These are phyloP conservation scores for Salvia rosmarinus DNA, from an alignment of 257 asterid species.

Conservation along the genomic window DNA sequence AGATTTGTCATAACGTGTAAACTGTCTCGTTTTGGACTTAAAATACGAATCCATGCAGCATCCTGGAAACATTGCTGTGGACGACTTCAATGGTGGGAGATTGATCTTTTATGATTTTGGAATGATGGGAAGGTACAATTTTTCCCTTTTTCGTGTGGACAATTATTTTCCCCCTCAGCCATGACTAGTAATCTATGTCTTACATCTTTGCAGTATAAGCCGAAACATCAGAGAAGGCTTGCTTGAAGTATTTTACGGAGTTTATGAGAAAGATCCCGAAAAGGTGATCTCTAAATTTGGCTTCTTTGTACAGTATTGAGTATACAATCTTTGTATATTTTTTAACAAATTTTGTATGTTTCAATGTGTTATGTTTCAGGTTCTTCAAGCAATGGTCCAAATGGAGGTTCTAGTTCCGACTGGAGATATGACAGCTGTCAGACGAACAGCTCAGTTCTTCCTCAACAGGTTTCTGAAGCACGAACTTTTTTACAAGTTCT, in stretches of 20 bases:
- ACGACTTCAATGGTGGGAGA: conserved; percentile 87
- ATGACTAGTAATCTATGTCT: background rate
- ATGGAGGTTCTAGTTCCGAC: conserved; percentile 95
- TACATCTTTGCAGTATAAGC: conserved; percentile 70
- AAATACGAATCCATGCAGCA: conserved; percentile 49
- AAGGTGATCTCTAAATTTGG: conserved; percentile 48
- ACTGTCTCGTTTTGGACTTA: conserved; percentile 25
- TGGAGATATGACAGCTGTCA: conserved; percentile 92
- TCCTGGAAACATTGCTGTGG: conserved; percentile 87
- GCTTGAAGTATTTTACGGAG: conserved; percentile 88
- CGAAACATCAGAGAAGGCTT: conserved; percentile 76
- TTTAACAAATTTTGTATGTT: too few species aligned
- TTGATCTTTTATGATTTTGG: conserved; percentile 84
- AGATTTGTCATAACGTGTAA: conserved; percentile 10
- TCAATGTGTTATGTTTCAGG: too few species aligned
- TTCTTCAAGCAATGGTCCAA: conserved; percentile 84
- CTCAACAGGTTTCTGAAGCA: conserved; percentile 69
- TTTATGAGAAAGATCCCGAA: conserved; percentile 89
- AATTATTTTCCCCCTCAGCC: background rate
- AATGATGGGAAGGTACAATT: conserved; percentile 83
- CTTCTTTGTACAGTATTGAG: background rate
- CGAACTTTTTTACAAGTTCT: background rate
- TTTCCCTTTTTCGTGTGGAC: background rate
- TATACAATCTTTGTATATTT: too few species aligned
- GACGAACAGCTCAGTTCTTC: conserved; percentile 90